phyloP scores from a whole-genome alignment of 805 yeast genomes.

The Suhomyces faveliae region DNA sequence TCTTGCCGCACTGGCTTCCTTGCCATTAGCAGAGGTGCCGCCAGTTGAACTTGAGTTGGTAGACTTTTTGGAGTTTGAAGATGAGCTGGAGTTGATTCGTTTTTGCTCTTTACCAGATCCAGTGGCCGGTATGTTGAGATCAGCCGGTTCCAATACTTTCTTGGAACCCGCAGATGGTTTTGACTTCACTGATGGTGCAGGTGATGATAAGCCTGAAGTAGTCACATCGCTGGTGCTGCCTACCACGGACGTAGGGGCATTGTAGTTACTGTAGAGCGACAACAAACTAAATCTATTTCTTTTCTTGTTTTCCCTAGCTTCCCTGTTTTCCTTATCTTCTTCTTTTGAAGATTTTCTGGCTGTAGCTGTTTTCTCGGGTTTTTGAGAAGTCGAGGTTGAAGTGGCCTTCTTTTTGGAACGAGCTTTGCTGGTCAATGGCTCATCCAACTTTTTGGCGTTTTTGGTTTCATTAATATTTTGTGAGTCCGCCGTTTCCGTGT shows the following conservation, averaged over 20 bases:
- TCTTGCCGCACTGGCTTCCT: conserved; percentile 72
- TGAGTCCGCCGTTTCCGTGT: background rate
- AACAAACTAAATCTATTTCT: conserved; percentile 43
- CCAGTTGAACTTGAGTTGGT: conserved; percentile 18
- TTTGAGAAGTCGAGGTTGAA: background rate
- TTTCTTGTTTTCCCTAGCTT: conserved; percentile 28
- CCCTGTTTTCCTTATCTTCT: conserved; percentile 26
- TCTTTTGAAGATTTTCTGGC: background rate
- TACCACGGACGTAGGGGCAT: conserved; percentile 11
- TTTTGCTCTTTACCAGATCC: conserved; percentile 17
- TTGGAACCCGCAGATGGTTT: conserved; percentile 13
- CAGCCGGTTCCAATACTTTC: conserved; percentile 36
- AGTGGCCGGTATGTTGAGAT: conserved; percentile 19
- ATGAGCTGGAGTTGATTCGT: conserved; percentile 27
- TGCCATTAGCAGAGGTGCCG: conserved; percentile 32
- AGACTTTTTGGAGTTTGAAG: conserved; percentile 29
- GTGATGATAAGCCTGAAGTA: conserved; percentile 1
- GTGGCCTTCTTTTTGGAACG: conserved; percentile 2
- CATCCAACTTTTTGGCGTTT: background rate
- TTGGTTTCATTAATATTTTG: background rate
- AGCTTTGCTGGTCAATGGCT: conserved; percentile 1
- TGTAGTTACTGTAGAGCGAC: conserved; percentile 40
- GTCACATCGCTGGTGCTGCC: conserved; percentile 7
- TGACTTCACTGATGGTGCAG: conserved; percentile 4
- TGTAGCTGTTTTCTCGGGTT: background rate